Conservation (phyloP, 192 early-diverging fungal species). For the Backusella australiensis region DNA sequence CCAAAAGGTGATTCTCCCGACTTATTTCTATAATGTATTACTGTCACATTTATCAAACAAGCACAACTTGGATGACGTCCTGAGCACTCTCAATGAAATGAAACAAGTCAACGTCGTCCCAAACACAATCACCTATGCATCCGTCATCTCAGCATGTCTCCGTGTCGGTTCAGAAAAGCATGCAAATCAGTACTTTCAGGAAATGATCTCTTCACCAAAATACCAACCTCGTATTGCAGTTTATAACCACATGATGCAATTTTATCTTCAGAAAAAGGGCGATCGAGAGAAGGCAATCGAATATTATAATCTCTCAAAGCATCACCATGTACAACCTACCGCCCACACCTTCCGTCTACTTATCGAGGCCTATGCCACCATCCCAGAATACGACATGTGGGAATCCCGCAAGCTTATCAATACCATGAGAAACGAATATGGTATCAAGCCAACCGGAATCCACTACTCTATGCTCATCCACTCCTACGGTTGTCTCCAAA, state of each 20-base stretch:
- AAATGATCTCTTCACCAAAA: constrained; percentile 43
- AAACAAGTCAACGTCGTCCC: constrained; percentile 40
- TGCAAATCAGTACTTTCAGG: constrained; percentile 43
- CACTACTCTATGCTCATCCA: constrained; percentile 55
- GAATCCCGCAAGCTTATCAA: constrained; percentile 44
- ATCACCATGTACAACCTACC: constrained; percentile 39
- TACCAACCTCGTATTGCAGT: constrained; percentile 54
- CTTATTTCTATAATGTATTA: constrained; percentile 58
- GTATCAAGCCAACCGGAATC: constrained; percentile 36
- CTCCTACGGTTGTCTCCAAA: constrained; percentile 50
- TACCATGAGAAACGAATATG: constrained; percentile 35
- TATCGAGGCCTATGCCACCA: constrained; percentile 52
- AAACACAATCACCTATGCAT: constrained; percentile 54
- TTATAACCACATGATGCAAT: constrained; percentile 60
- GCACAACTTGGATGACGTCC: constrained; percentile 43
- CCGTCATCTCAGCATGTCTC: constrained; percentile 54
- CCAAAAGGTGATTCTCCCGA: constrained; percentile 43
- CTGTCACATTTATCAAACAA: constrained; percentile 54
- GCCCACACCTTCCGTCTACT: constrained; percentile 52
- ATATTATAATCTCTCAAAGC: constrained; percentile 42
- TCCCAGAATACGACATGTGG: constrained; percentile 51
- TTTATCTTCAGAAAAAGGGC: constrained; percentile 47
- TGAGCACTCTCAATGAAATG: constrained; percentile 55
- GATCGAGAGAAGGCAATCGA: constrained; percentile 45
- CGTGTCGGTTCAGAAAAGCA: constrained; percentile 44